phyloP scores from a whole-genome alignment of 2,329 filamentous ascomycete genomes.

The Fusarium subtropicale region DNA sequence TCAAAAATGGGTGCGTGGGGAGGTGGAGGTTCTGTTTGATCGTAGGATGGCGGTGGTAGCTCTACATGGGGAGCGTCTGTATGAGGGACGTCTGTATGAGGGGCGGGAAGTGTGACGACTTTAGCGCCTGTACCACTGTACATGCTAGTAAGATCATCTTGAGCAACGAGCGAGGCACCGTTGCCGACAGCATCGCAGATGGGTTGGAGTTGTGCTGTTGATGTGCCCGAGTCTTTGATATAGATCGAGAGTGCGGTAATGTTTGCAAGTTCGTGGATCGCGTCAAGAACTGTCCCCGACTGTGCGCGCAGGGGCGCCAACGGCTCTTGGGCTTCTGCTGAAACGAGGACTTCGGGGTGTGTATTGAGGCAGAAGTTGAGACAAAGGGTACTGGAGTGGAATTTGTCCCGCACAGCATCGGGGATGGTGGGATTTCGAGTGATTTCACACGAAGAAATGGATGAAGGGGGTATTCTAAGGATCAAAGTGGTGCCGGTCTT shows the following conservation, averaged over 20 bases:
- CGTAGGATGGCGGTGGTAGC: constrained; percentile 3
- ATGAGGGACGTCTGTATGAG: neutral
- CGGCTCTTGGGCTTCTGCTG: constrained; percentile 17
- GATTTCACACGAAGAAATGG: constrained; percentile 8
- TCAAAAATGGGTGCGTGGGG: constrained; percentile 3
- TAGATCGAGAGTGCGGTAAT: constrained; percentile 12
- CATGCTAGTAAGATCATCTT: constrained; percentile 15
- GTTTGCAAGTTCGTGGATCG: constrained; percentile 15
- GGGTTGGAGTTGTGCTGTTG: constrained; percentile 4
- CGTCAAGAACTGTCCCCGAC: constrained; percentile 23
- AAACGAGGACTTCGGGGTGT: constrained; percentile 7
- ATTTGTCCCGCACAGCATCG: neutral
- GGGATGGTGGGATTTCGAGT: neutral
- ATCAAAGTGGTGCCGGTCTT: constrained; percentile 6
- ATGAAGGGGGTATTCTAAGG: constrained; percentile 1
- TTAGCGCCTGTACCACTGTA: constrained; percentile 23
- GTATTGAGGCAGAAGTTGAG: constrained; percentile 16
- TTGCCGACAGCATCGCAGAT: constrained; percentile 5
- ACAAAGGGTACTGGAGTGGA: constrained; percentile 1
- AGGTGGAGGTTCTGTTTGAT: constrained; percentile 11
- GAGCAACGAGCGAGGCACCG: neutral
- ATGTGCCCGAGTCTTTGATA: neutral
- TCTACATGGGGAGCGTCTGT: neutral
- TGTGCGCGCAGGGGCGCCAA: constrained; percentile 17
- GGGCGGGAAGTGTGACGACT: neutral